Evolutionary conservation across 2,329 filamentous ascomycete genomes (phyloP).

Genomic region (Hirsutella thompsonii): DNA sequence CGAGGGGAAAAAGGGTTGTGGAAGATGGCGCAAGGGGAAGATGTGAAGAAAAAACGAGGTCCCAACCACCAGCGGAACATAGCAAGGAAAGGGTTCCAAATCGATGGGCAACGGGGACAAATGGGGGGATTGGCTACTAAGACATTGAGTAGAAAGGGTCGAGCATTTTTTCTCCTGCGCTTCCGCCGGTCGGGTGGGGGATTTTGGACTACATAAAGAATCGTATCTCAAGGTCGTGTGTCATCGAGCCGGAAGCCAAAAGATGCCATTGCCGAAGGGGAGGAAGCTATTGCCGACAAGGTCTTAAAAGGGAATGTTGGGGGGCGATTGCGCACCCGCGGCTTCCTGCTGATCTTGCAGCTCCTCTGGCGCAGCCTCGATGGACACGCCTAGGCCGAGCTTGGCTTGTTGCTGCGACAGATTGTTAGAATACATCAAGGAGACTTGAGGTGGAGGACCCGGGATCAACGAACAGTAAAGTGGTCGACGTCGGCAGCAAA

Average conservation of each 20-base stretch:
- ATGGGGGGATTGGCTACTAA: conserved; percentile 15
- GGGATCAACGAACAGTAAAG: conserved; percentile 57
- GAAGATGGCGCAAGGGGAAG: background rate
- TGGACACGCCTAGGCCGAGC: conserved; percentile 85
- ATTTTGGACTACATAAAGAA: conserved; percentile 15
- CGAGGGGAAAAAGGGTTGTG: conserved; percentile 6
- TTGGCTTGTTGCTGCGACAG: conserved; percentile 72
- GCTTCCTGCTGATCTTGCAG: conserved; percentile 73
- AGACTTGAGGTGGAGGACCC: background rate
- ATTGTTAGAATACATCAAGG: conserved; percentile 16
- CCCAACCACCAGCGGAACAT: too few species aligned
- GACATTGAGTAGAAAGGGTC: conserved; percentile 12
- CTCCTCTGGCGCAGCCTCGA: conserved; percentile 75
- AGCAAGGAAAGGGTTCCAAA: too few species aligned
- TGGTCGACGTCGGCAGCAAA: conserved; percentile 97
- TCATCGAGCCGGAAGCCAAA: conserved; percentile 7
- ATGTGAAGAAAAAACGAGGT: conserved; percentile 7
- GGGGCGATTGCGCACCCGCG: conserved; percentile 32
- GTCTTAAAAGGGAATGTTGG: conserved; percentile 54
- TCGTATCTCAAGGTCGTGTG: conserved; percentile 9
- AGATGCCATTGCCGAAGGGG: conserved; percentile 7
- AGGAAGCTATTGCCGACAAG: conserved; percentile 1
- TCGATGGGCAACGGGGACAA: too few species aligned
- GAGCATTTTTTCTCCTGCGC: conserved; percentile 9
- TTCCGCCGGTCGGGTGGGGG: conserved; percentile 11